Base-by-base conservation (phyloP, 352 stramenopile genomes). In the Aphanomyces euteiches region DNA sequence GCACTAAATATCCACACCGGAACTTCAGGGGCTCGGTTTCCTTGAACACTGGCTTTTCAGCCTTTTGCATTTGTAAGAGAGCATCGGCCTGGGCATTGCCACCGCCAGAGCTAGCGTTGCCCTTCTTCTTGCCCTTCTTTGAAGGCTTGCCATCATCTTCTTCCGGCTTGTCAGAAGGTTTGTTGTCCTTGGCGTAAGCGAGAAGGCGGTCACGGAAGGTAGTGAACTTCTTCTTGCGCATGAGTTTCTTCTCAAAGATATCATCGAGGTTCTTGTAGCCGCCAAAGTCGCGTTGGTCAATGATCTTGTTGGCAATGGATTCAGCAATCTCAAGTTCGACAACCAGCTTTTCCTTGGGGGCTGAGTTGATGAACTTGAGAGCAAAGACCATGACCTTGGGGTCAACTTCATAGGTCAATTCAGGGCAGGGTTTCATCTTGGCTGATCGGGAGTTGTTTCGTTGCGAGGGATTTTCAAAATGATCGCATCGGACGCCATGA, bases 181-280 rank as follows among this genome's bases (percentile, higher is more conserved):
- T 48, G 57, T 66, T 21, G 34, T 15, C 39, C 39, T 66, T 43
- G 34, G 57, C 57, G n/a, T 50, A 66, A 0, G 37, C 38, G 36
- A 66, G 7, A 3, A 66, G 57, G 38, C 7, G 7, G 57, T 43
- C 39, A 5, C 38, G 37, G 21, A 66, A 66, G 8, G 21, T 38
- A 5, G 38, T 43, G 40, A 48, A 66, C 38, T 66, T 66, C 57
- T 66, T 66, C n/a, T 66, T 66, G 28, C 57, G 57, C 57, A 66
- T 66, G 39, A 66, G 37, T 41, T 66, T 66, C 57, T 66, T 66
- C 40, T 48, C 37, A 34, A 66, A 21, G 21, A 66, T 66, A 41
- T 66, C 57, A n/a, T 66, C 57, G 2, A 66, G 15, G 13, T 48
- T 66, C 21, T 66, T 66, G 6, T 48, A 43, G 38, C 57, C 57